These are phyloP conservation scores for Mycena maculata DNA, from an alignment of 768 basidiomycete genomes.

Conservation along the genomic window DNA sequence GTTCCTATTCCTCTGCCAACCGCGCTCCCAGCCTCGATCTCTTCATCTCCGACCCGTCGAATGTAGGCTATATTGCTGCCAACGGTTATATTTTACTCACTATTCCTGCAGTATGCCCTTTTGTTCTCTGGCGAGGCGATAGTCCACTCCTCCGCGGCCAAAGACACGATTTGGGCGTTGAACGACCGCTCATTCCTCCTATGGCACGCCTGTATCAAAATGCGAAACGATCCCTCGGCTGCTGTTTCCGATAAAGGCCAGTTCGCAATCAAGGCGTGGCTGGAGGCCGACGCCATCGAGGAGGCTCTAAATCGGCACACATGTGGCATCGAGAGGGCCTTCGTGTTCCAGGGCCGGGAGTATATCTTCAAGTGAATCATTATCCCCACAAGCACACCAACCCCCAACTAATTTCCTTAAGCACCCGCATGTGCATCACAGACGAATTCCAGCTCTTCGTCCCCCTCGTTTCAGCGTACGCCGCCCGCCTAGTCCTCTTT, in stretches of 20 bases:
- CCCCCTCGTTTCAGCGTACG: slow-evolving; percentile 68
- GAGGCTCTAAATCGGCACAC: slow-evolving; percentile 70
- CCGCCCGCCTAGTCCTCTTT: slow-evolving; percentile 12
- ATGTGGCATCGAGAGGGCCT: slow-evolving; percentile 74
- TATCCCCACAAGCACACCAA: slow-evolving; percentile 4
- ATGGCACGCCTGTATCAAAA: slow-evolving; percentile 79
- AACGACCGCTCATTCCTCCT: slow-evolving; percentile 75
- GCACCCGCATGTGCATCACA: slow-evolving; percentile 76
- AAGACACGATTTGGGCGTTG: slow-evolving; percentile 82
- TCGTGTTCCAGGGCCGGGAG: slow-evolving; percentile 77
- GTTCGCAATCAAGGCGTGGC: slow-evolving; percentile 77
- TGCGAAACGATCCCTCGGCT: slow-evolving; percentile 57
- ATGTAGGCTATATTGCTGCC: slow-evolving; percentile 56
- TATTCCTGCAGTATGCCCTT: slow-evolving; percentile 65
- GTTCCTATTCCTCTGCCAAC: slow-evolving; percentile 65
- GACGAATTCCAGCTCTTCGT: slow-evolving; percentile 76
- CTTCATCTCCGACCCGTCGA: slow-evolving; percentile 72
- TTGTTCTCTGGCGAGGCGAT: slow-evolving; percentile 81
- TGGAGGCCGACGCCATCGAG: slow-evolving; percentile 77
- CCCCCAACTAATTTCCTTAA: slow-evolving; percentile 42
- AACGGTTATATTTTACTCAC: slow-evolving; percentile 1
- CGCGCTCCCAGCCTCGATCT: slow-evolving; percentile 55
- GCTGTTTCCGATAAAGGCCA: slow-evolving; percentile 65
- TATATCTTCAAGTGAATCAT: slow-evolving; percentile 78
- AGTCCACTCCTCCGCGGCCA: slow-evolving; percentile 57